These are phyloP conservation scores for Cyclostephanos tholiformis DNA, from an alignment of 108 stramenopile species.

Conservation along the genomic window DNA sequence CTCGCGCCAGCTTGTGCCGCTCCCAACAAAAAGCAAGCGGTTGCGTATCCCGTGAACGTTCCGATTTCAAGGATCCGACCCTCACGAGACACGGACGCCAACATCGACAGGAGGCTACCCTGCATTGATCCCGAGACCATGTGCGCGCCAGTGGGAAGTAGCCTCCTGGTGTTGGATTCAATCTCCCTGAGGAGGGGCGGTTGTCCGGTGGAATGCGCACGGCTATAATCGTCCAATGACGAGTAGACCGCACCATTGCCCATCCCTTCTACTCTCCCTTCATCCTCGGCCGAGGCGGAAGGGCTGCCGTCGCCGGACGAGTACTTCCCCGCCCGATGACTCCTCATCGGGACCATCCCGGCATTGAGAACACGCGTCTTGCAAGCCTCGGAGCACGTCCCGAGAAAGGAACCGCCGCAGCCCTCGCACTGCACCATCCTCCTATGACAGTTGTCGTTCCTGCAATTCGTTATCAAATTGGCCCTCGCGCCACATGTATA, in stretches of 20 bases:
- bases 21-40: constrained; percentile 84
- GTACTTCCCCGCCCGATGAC: not conserved
- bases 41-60: constrained; percentile 93
- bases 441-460: constrained; percentile 87
- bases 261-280: constrained; percentile 3
- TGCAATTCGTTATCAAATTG: constrained; percentile 87
- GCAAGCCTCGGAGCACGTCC: constrained; percentile 88
- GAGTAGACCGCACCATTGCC: constrained; percentile 34
- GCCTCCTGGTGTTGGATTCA: constrained; percentile 70
- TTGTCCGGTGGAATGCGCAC: constrained; percentile 61
- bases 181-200: constrained; percentile 69
- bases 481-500: constrained; percentile 89
- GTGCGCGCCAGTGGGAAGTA: constrained; percentile 77
- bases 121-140: constrained; percentile 88
- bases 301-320: not conserved
- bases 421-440: constrained; percentile 92
- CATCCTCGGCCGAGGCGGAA: not conserved
- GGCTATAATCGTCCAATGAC: constrained; percentile 76
- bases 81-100: constrained; percentile 77
- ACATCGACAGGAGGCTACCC: constrained; percentile 75
- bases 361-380: constrained; percentile 67
- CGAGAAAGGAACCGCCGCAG: constrained; percentile 62
- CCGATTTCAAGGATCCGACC: constrained; percentile 90
- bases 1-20: constrained; percentile 55
- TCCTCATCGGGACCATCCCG: constrained; percentile 46